Conservation (phyloP, 176 grass and related monocot species). For the Juncus effusus region DNA sequence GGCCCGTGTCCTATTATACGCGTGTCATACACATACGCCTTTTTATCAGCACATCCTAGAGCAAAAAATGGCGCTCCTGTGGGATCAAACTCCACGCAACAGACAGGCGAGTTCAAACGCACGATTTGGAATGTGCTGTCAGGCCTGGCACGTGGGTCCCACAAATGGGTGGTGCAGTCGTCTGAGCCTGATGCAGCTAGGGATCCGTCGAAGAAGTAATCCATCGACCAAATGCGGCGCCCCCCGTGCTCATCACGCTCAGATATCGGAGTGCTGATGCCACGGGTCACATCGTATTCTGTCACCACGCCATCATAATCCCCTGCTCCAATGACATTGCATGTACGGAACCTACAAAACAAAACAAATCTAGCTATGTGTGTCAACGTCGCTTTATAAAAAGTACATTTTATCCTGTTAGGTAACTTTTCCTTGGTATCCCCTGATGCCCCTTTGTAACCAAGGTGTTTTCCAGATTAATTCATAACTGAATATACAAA, state of each 20-base stretch:
- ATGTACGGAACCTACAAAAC: constrained; percentile 9
- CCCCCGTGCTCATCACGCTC: constrained; percentile 93
- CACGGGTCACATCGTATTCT: constrained; percentile 77
- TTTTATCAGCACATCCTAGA: constrained; percentile 63
- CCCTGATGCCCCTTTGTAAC: too few species aligned
- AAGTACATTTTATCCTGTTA: too few species aligned
- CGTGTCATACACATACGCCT: constrained; percentile 65
- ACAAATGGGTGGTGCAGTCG: constrained; percentile 71
- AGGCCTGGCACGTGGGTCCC: constrained; percentile 45
- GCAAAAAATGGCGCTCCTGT: constrained; percentile 51
- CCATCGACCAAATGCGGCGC: constrained; percentile 70
- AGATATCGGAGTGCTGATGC: constrained; percentile 25
- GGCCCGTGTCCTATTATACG: constrained; percentile 54
- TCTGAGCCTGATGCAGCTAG: constrained; percentile 77
- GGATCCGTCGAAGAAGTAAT: constrained; percentile 46
- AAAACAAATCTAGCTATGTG: background rate
- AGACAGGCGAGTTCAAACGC: constrained; percentile 35
- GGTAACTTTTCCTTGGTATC: too few species aligned
- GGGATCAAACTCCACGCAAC: constrained; percentile 80
- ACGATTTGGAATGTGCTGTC: constrained; percentile 35
- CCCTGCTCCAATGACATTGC: constrained; percentile 43
- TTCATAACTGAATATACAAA: too few species aligned
- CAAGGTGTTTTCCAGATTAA: too few species aligned
- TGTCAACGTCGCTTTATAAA: too few species aligned
- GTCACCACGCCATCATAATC: constrained; percentile 97